These are phyloP conservation scores for Neofusicoccum sp. DNA, from an alignment of 2,329 filamentous ascomycete species.

Conservation along the genomic window DNA sequence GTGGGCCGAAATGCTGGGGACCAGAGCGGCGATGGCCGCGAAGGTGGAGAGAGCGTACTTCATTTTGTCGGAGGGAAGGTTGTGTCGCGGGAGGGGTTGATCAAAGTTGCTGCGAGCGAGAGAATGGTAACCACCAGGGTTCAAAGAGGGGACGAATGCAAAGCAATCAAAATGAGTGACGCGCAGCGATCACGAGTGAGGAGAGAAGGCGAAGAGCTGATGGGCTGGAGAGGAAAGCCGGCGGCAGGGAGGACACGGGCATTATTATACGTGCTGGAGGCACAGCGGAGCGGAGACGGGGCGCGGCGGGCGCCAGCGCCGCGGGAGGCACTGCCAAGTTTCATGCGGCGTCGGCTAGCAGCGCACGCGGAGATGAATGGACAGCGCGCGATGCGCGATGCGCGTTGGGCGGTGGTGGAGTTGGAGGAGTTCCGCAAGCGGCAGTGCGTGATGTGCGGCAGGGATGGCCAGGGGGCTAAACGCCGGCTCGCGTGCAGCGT, in stretches of 20 bases:
- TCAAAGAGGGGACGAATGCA: constrained; percentile 16
- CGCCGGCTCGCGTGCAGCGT: constrained; percentile 2
- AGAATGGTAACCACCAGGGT: constrained; percentile 18
- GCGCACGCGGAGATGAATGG: constrained; percentile 17
- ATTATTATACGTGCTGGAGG: neutral
- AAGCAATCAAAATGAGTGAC: constrained; percentile 19
- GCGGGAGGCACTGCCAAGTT: neutral
- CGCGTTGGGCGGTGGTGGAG: neutral
- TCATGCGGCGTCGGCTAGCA: constrained; percentile 19
- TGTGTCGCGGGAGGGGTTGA: neutral
- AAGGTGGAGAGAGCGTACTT: constrained; percentile 34
- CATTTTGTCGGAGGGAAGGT: constrained; percentile 27
- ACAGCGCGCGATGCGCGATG: neutral
- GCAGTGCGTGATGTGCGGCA: constrained; percentile 10
- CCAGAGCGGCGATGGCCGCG: constrained; percentile 26
- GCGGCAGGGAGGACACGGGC: neutral
- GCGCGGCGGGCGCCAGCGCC: neutral
- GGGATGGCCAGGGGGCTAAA: neutral
- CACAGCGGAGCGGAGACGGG: too few relatives aligned
- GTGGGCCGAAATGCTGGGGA: constrained; percentile 33
- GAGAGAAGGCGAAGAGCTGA: constrained; percentile 2
- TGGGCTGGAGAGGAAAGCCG: constrained; percentile 5
- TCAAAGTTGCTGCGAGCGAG: constrained; percentile 11
- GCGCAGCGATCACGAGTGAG: constrained; percentile 18
- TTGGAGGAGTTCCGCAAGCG: neutral